A percentile compares a stretch with the other conserved stretches of the same genome.
Evolutionary conservation across 176 grass and related monocot genomes (phyloP).

Genomic region (Poa pratensis): DNA sequence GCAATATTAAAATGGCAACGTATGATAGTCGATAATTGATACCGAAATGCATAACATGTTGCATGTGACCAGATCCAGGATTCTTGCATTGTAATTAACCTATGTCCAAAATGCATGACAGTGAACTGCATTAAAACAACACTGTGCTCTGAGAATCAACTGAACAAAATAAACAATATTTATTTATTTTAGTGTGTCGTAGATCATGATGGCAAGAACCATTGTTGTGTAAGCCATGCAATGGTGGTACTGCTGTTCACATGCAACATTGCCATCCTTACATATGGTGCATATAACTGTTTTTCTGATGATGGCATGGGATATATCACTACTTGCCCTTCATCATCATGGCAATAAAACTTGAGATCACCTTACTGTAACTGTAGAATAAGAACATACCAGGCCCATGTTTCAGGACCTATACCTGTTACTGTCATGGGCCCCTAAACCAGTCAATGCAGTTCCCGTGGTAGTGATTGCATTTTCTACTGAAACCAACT

Average conservation of each 20-base stretch:
- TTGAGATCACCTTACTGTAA: not conserved
- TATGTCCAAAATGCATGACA: not conserved
- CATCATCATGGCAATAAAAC: not conserved
- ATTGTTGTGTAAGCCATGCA: constrained; percentile 7
- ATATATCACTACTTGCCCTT: constrained; percentile 7
- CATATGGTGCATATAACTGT: constrained; percentile 1
- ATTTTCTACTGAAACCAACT: constrained; percentile 26
- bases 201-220: not conserved
- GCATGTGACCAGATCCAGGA: not conserved
- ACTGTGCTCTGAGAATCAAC: constrained; percentile 3
- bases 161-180: not conserved
- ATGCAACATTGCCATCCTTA: constrained; percentile 23
- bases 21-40: not conserved
- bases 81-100: constrained; percentile 2
- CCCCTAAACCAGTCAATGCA: constrained; percentile 35
- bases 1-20: not conserved
- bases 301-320: not conserved
- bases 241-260: not conserved
- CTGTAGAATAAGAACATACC: not conserved
- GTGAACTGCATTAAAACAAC: not conserved
- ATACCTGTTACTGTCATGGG: not conserved
- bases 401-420: not conserved
- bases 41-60: not conserved
- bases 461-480: not conserved
- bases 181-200: constrained; percentile 6